Evolutionary conservation across 176 grass and related monocot genomes (phyloP).

Genomic region (Panicum miliaceum): DNA sequence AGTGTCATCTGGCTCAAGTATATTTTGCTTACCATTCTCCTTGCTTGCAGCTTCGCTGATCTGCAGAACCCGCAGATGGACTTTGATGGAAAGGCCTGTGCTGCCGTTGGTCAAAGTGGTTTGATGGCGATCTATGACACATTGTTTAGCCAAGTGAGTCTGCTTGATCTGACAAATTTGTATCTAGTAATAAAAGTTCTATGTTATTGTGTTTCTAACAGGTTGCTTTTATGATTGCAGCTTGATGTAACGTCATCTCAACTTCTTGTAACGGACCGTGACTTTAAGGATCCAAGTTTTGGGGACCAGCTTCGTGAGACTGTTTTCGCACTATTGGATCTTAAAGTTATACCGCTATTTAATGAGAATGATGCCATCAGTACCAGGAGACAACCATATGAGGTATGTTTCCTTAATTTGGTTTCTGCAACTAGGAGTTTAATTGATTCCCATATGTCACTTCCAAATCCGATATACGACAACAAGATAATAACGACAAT

Average conservation of each 20-base stretch:
- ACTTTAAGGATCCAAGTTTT: conserved; percentile 81
- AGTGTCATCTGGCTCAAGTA: neutral
- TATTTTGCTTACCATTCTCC: conserved; percentile 28
- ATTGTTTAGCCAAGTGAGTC: conserved; percentile 80
- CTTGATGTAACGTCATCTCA: conserved; percentile 95
- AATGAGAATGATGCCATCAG: conserved; percentile 99
- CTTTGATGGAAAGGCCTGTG: conserved; percentile 90
- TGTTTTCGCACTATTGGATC: conserved; percentile 63
- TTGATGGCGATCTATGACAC: conserved; percentile 95
- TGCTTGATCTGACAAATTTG: conserved; percentile 1
- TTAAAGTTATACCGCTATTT: conserved; percentile 87
- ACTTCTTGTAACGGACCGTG: conserved; percentile 93
- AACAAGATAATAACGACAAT: neutral
- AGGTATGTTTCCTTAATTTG: conserved; percentile 56
- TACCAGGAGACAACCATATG: conserved; percentile 79
- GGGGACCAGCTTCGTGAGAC: conserved; percentile 82
- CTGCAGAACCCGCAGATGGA: conserved; percentile 82
- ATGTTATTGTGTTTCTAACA: neutral
- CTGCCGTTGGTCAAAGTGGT: conserved; percentile 89
- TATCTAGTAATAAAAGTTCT: neutral
- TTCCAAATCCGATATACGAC: neutral
- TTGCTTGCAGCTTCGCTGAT: conserved; percentile 76
- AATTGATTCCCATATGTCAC: neutral
- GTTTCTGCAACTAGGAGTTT: neutral
- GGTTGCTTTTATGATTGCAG: conserved; percentile 40